These are phyloP conservation scores for Tieghemiomyces parasiticus DNA, from an alignment of 192 early-diverging fungal species.

Conservation along the genomic window DNA sequence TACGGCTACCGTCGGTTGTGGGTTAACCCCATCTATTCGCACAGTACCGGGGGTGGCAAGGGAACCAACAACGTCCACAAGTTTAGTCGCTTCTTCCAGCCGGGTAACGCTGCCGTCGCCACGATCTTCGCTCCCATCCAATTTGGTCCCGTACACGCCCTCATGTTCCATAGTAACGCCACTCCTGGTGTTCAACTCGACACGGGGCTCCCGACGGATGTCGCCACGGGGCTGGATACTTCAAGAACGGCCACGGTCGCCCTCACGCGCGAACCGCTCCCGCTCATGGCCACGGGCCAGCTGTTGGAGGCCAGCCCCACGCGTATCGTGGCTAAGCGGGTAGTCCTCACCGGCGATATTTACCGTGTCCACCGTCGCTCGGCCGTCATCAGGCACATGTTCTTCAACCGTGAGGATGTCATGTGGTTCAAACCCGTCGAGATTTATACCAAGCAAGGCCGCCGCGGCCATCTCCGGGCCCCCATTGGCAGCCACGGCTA, in stretches of 20 bases:
- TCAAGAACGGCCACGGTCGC: not conserved
- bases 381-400: slow-evolving; percentile 93
- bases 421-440: slow-evolving; percentile 94
- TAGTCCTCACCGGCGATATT: slow-evolving; percentile 87
- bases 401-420: slow-evolving; percentile 88
- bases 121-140: slow-evolving; percentile 88
- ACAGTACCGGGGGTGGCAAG: slow-evolving; percentile 59
- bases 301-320: slow-evolving; percentile 57
- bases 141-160: slow-evolving; percentile 70
- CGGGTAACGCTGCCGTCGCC: slow-evolving; percentile 52
- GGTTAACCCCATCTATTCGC: slow-evolving; percentile 79
- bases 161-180: slow-evolving; percentile 55
- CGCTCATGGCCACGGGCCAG: slow-evolving; percentile 66
- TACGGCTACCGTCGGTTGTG: slow-evolving; percentile 79
- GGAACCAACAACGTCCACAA: slow-evolving; percentile 87
- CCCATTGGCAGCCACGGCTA: slow-evolving; percentile 94
- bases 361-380: slow-evolving; percentile 87
- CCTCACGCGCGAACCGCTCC: slow-evolving; percentile 7
- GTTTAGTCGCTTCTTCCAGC: slow-evolving; percentile 82
- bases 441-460: slow-evolving; percentile 78
- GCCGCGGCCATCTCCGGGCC: slow-evolving; percentile 83
- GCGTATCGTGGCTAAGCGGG: slow-evolving; percentile 88
- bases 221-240: not conserved
- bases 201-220: not conserved
- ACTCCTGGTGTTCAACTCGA: not conserved